These are phyloP conservation scores for Volvox carteri DNA, from an alignment of 163 green algal species.

Conservation along the genomic window DNA sequence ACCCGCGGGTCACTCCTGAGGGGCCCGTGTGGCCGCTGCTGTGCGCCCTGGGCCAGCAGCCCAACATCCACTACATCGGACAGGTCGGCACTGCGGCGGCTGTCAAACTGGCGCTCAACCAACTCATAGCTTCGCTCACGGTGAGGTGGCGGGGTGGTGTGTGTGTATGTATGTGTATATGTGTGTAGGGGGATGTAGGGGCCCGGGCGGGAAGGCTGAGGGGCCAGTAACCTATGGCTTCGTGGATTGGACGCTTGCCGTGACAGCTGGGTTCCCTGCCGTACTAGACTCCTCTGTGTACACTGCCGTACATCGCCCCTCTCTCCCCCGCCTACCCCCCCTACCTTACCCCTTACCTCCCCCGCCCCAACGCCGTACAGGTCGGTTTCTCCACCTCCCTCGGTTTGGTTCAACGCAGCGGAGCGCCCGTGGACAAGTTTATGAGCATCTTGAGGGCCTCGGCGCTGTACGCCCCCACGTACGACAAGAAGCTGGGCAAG, in stretches of 20 bases:
- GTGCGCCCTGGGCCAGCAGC: constrained; percentile 34
- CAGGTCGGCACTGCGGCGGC: constrained; percentile 43
- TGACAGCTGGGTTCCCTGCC: no score
- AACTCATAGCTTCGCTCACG: constrained; percentile 50
- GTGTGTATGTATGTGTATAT: no score
- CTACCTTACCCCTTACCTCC: no score
- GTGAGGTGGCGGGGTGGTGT: constrained; percentile 8
- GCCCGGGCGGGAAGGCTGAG: neutral
- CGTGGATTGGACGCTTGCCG: no score
- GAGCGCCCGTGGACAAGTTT: constrained; percentile 42
- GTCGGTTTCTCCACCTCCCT: constrained; percentile 53
- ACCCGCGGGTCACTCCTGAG: constrained; percentile 4
- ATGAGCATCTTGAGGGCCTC: constrained; percentile 47
- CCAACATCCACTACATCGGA: constrained; percentile 54
- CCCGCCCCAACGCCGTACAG: no score
- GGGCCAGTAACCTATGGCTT: neutral
- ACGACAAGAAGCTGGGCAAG: constrained; percentile 57
- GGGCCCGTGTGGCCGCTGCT: constrained; percentile 45
- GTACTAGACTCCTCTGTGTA: no score
- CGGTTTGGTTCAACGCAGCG: constrained; percentile 48
- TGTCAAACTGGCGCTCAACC: constrained; percentile 51
- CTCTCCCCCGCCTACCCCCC: no score
- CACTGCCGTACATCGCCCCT: no score
- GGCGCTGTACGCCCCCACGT: constrained; percentile 52
- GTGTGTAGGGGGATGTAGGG: no score